Evolutionary conservation across 345 rosid genomes (phyloP), one percentile per base, ranked within the genome.

Genomic region (Cardamine resedifolia): DNA sequence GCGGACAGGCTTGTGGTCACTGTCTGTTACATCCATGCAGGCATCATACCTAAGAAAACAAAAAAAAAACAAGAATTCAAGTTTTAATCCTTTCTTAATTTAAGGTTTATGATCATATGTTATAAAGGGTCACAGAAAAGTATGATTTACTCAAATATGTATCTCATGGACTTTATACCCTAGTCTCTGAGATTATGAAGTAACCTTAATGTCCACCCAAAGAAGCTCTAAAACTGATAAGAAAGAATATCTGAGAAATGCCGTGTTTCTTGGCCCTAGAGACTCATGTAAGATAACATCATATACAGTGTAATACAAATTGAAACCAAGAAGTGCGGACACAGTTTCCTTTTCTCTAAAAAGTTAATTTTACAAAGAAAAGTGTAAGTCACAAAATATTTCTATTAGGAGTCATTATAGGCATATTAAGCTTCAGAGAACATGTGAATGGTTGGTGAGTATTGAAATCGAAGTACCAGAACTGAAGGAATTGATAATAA

Each of bases 1-100:
- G 33, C 90, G 85, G 21, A 90, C 91, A 6, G 96, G 96, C 81
- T 90, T 90, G 85, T 90, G 93, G 76, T 90, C 96, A 79, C 96
- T 90, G 83, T 88, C 96, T 26, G 84, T 82, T 30, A 90, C 96
- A 57, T 88, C 96, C 93, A 90, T 86, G 87, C 83, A 79, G 11
- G 96, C 84, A 66, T 82, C 91, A 18, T 90, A 90, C 87, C 96
- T 90, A n/a, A n/a, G n/a, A n/a, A n/a, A n/a, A n/a, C 56, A 39
- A 7, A 21, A 18, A 36, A 55, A 15, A 1, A 12, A 52, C 26
- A 9, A 26, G 8, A 80, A 72, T 20, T 31, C 45, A 68, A 38
- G 69, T 16, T 24, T 81, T 48, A 69, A 16, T 28, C 60, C 53
- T 57, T 49, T n/a, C 60, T 27, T 15, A 60, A 38, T 45, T 47